These are phyloP conservation scores for Starmera stellimalicola DNA, from an alignment of 1,139 yeast genomes.

Conservation along the genomic window DNA sequence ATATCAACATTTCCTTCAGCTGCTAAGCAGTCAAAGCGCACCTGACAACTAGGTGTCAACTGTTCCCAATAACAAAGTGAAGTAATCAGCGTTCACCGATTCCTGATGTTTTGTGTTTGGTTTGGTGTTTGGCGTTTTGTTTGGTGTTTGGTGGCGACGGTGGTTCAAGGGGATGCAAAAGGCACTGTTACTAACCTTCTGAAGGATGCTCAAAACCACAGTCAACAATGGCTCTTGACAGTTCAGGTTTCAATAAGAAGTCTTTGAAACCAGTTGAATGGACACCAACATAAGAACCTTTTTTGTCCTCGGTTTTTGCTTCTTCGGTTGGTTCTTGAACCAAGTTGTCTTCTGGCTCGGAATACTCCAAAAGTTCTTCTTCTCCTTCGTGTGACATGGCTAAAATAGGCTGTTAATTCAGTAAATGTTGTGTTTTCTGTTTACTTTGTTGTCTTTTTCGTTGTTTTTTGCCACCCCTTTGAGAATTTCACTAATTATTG, in stretches of 20 bases:
- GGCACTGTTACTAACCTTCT: conserved; percentile 61
- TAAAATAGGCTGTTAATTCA: conserved; percentile 5
- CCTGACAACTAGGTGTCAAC: too few relatives aligned
- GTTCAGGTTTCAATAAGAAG: conserved; percentile 90
- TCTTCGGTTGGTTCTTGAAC: conserved; percentile 53
- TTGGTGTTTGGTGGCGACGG: too few relatives aligned
- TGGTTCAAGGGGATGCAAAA: too few relatives aligned
- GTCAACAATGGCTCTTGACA: conserved; percentile 94
- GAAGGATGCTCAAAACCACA: conserved; percentile 99
- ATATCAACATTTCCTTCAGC: too few relatives aligned
- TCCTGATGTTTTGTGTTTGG: too few relatives aligned
- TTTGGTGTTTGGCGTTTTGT: too few relatives aligned
- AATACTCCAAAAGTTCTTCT: conserved; percentile 97
- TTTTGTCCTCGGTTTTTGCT: conserved; percentile 56
- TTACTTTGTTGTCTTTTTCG: not conserved
- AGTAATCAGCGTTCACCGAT: too few relatives aligned
- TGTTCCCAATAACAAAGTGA: too few relatives aligned
- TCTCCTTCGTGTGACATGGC: conserved; percentile 86
- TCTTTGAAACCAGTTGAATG: conserved; percentile 99
- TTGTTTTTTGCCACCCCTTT: not conserved
- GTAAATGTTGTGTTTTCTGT: not conserved
- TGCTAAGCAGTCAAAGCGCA: too few relatives aligned
- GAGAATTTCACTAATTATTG: not conserved
- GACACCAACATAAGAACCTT: conserved; percentile 96
- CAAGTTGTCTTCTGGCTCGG: conserved; percentile 93